Evolutionary conservation across 208 protist species (phyloP).

Genomic region (Acanthamoeba culbertsoni): DNA sequence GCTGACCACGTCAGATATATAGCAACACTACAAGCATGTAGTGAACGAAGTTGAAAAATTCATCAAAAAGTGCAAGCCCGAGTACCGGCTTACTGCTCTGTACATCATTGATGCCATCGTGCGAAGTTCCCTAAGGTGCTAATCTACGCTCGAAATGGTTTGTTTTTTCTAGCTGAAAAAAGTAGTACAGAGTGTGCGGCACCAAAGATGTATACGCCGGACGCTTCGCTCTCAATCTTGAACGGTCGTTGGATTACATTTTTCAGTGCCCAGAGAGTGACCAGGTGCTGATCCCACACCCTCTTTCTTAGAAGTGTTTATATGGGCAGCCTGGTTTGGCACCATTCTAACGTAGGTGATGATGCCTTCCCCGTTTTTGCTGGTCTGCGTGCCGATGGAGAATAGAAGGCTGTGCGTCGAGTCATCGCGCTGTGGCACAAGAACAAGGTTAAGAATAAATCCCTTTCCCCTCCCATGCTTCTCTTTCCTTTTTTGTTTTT

Average conservation of each 20-base stretch:
- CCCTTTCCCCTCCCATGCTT: background rate
- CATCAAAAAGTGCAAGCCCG: background rate
- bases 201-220: background rate
- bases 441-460: slow-evolving; percentile 42
- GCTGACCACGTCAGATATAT: too few species aligned
- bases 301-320: too few species aligned
- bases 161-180: background rate
- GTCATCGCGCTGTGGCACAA: slow-evolving; percentile 40
- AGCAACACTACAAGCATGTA: slow-evolving; percentile 57
- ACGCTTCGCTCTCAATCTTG: background rate
- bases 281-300: background rate
- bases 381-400: background rate
- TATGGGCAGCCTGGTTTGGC: background rate
- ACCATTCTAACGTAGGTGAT: background rate
- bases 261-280: background rate
- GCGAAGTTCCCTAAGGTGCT: background rate
- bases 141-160: too few species aligned
- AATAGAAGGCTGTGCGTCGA: background rate
- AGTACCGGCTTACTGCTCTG: background rate
- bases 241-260: background rate
- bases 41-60: slow-evolving; percentile 50
- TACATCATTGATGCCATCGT: slow-evolving; percentile 62
- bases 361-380: background rate
- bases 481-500: background rate
- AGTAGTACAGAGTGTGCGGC: background rate